Percentiles rank a stretch among this genome's conserved stretches.
phyloP scores from a whole-genome alignment of 805 yeast species.

The Metschnikowia similis region DNA sequence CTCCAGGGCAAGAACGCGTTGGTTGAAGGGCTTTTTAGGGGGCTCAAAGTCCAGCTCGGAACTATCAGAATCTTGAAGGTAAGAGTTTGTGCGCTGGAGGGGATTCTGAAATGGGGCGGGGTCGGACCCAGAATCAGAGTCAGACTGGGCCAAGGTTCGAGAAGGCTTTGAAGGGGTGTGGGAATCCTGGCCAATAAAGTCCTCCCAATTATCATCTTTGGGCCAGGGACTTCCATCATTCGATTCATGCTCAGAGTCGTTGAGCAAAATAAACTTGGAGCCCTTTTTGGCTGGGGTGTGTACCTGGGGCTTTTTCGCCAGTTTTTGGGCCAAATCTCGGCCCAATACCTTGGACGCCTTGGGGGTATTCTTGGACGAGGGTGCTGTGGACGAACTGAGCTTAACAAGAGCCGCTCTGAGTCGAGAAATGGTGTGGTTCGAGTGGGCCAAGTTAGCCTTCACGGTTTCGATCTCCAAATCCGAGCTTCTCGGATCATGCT shows the following conservation, averaged over 20 bases:
- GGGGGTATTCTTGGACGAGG: constrained; percentile 24
- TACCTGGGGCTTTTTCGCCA: constrained; percentile 6
- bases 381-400: constrained; percentile 21
- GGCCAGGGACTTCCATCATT: constrained; percentile 13
- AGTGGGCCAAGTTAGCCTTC: constrained; percentile 58
- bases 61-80: constrained; percentile 27
- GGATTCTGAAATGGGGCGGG: constrained; percentile 8
- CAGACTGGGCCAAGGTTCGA: constrained; percentile 12
- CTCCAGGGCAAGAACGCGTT: constrained; percentile 16
- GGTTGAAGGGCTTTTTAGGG: constrained; percentile 5
- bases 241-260: constrained; percentile 22
- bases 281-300: constrained; percentile 35
- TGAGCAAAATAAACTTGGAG: constrained; percentile 29
- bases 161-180: constrained; percentile 22
- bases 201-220: constrained; percentile 32
- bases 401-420: constrained; percentile 50
- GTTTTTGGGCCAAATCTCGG: constrained; percentile 14
- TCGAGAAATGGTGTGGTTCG: constrained; percentile 59
- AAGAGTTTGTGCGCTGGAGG: constrained; percentile 17
- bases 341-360: constrained; percentile 8
- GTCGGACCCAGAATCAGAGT: constrained; percentile 11
- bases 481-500: constrained; percentile 35
- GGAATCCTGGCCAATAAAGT: constrained; percentile 30
- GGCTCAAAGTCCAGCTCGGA: constrained; percentile 21
- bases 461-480: constrained; percentile 63